Evolutionary conservation across 805 yeast species (phyloP), one percentile per base, ranked within the genome.

Genomic region (Lipomyces starkeyi): DNA sequence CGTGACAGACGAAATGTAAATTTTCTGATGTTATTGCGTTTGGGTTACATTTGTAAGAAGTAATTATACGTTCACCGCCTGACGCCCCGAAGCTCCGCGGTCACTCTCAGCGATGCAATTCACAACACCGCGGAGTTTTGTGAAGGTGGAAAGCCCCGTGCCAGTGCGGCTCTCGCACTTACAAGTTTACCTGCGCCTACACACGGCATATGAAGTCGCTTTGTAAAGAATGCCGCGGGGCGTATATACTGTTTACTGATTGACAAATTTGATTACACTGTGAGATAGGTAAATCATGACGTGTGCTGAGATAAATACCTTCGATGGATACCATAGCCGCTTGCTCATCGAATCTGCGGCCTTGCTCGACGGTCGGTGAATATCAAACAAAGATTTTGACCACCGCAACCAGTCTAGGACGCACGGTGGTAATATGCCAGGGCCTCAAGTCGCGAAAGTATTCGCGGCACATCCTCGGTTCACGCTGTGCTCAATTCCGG

Each of bases 401-500:
- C 9, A 17, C n/a, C n/a, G 20, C 20, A 17, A 6, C 2, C 49
- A 8, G 49, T 6, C 49, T 17, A n/a, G 40, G 49, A 43, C 20
- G 20, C 20, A 14, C n/a, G 7, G 13, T 43, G n/a, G 22, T n/a
- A 43, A 43, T 1, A 43, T 43, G 22, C 49, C 49, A 43, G 22
- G 49, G 6, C 56, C 56, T 3, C 32, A 25, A 53, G 56, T 53
- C 3, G 56, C 56, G 34, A 53, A 53, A 29, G 34, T 53, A 25
- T 53, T 25, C 9, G 27, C 56, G 13, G 20, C 49, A 17, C 9
- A n/a, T 7, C n/a, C 34, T 9, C 17, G 13, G n/a, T 25, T 25
- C 27, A 25, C 56, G 34, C 34, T 29, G 56, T 13, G n/a, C 13
- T 53, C 56, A 17, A 53, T 53, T 17, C 56, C 56, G 34, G 56